Conservation (phyloP, 1,284 basidiomycete genomes). For the Tylopilus microsporus region DNA sequence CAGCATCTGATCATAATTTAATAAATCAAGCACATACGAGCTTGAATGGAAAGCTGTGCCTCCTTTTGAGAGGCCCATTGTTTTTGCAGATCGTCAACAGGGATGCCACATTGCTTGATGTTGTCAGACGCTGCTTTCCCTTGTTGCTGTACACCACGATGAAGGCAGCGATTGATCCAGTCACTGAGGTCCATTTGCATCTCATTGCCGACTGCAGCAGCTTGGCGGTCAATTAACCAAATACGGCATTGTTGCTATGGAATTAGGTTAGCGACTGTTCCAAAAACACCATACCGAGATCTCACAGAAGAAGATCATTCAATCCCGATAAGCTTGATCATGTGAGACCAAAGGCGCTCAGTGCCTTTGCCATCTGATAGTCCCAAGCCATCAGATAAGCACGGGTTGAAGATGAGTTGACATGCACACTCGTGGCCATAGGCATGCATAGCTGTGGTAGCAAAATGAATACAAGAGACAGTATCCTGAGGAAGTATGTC, state of each 20-base stretch:
- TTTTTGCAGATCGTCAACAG: conserved; percentile 12
- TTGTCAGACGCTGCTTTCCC: neutral
- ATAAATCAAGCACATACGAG: neutral
- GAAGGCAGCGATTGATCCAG: conserved; percentile 25
- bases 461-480: neutral
- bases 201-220: conserved; percentile 15
- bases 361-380: conserved; percentile 1
- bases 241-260: conserved; percentile 23
- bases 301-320: conserved; percentile 1
- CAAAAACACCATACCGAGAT: too few species aligned
- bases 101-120: conserved; percentile 13
- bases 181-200: conserved; percentile 25
- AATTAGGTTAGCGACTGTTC: neutral
- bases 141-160: conserved; percentile 11
- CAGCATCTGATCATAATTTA: too few species aligned
- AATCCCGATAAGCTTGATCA: conserved; percentile 8
- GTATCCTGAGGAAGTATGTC: neutral
- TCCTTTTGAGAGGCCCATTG: conserved; percentile 27
- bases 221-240: conserved; percentile 30
- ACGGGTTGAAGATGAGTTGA: neutral
- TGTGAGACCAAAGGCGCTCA: neutral
- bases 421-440: neutral
- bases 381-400: neutral
- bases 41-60: neutral
- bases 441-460: neutral